A percentile compares a stretch with the other conserved stretches of the same genome.
phyloP scores from a whole-genome alignment of 225 moss, liverwort and hornwort genomes.

The Bryum argenteum region DNA sequence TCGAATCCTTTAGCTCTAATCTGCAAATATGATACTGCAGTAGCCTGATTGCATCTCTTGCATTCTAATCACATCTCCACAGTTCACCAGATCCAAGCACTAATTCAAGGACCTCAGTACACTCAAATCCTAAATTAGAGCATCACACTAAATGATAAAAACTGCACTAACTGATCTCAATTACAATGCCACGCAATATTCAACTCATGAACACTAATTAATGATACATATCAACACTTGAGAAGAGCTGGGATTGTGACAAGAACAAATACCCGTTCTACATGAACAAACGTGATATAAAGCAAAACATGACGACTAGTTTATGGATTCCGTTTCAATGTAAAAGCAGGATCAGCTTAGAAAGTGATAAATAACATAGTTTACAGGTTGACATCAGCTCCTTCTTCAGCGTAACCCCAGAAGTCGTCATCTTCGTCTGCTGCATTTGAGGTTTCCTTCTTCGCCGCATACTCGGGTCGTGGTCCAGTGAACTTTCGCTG shows the following conservation, averaged over 20 bases:
- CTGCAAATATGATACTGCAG: too few relatives aligned
- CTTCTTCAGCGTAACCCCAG: constrained; percentile 71
- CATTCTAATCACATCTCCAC: too few relatives aligned
- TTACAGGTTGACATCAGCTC: constrained; percentile 54
- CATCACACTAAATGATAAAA: too few relatives aligned
- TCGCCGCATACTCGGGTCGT: constrained; percentile 55
- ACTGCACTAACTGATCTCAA: too few relatives aligned
- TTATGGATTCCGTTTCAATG: constrained; percentile 14
- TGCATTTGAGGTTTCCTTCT: constrained; percentile 41
- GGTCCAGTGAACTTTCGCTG: constrained; percentile 52
- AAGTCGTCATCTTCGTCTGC: constrained; percentile 62
- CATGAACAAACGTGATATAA: background rate
- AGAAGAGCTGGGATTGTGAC: background rate
- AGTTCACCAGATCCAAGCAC: too few relatives aligned
- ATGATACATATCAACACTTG: background rate
- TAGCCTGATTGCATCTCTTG: too few relatives aligned
- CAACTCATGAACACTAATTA: background rate
- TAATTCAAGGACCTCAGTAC: too few relatives aligned
- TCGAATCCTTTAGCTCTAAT: too few relatives aligned
- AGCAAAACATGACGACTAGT: background rate
- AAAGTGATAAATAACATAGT: constrained; percentile 10
- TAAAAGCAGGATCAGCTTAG: constrained; percentile 19
- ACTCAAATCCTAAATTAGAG: too few relatives aligned
- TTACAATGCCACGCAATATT: too few relatives aligned
- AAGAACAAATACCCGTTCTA: background rate